A percentile compares a stretch with the other conserved stretches of the same genome.
Conservation (phyloP, 2,329 filamentous ascomycete species). For the Alternaria brassicae region DNA sequence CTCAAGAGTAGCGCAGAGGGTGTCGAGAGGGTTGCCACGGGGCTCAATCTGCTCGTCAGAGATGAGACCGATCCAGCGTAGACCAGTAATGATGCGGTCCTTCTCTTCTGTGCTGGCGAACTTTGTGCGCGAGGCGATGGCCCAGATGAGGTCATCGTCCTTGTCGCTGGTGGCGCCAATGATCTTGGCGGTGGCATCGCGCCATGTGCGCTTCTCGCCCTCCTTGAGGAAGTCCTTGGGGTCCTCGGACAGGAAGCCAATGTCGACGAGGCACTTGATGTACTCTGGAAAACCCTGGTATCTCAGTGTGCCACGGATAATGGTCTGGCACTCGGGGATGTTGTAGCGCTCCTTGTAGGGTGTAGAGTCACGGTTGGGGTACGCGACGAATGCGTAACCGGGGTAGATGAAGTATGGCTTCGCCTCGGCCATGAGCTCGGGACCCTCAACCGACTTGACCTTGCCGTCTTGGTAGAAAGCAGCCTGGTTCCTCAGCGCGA, state of each 20-base stretch:
- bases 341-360: constrained; percentile 86
- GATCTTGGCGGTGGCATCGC: constrained; percentile 81
- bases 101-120: constrained; percentile 75
- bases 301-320: constrained; percentile 83
- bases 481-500: constrained; percentile 86
- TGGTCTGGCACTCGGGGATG: constrained; percentile 89
- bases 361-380: constrained; percentile 91
- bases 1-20: constrained; percentile 87
- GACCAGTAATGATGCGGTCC: constrained; percentile 71
- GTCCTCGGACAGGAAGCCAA: constrained; percentile 83
- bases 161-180: constrained; percentile 71
- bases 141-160: constrained; percentile 73
- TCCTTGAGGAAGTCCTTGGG: constrained; percentile 68
- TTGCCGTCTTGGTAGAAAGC: constrained; percentile 83
- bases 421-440: constrained; percentile 82
- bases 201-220: constrained; percentile 73
- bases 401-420: constrained; percentile 93
- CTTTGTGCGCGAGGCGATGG: constrained; percentile 76
- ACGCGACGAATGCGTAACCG: constrained; percentile 87
- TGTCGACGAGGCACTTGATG: constrained; percentile 84
- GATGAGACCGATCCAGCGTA: constrained; percentile 75
- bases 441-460: constrained; percentile 62
- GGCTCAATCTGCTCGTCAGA: constrained; percentile 73
- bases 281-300: constrained; percentile 93
- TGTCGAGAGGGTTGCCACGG: constrained; percentile 82